Percentiles rank a stretch among this genome's conserved stretches.
These are phyloP conservation scores for Candida gorgasii DNA, from an alignment of 805 yeast species.

Conservation along the genomic window DNA sequence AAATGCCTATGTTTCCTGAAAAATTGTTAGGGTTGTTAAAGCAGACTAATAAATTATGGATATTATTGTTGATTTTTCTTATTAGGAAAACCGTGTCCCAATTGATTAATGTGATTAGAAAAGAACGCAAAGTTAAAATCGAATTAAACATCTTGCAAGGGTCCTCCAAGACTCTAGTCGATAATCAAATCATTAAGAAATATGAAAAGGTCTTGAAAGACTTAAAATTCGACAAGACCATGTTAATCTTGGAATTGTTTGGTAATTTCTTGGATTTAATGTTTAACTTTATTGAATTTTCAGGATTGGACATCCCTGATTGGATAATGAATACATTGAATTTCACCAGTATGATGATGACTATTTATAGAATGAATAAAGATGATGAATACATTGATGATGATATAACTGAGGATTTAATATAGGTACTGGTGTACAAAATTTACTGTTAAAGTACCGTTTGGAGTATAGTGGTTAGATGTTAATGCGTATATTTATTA, in stretches of 20 bases:
- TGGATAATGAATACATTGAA: slow-evolving; percentile 45
- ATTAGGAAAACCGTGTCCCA: slow-evolving; percentile 44
- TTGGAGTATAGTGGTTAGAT: not conserved
- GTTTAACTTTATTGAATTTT: slow-evolving; percentile 41
- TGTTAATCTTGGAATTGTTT: slow-evolving; percentile 40
- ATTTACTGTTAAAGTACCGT: too few species aligned
- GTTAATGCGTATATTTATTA: not conserved
- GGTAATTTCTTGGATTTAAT: slow-evolving; percentile 44
- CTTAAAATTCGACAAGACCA: slow-evolving; percentile 42
- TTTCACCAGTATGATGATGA: slow-evolving; percentile 45
- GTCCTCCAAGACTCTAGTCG: slow-evolving; percentile 20
- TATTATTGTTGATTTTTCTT: slow-evolving; percentile 39
- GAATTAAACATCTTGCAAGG: slow-evolving; percentile 34
- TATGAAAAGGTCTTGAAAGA: slow-evolving; percentile 43
- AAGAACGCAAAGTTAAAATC: slow-evolving; percentile 36
- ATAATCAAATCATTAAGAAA: slow-evolving; percentile 27
- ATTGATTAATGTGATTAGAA: slow-evolving; percentile 39
- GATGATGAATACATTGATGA: slow-evolving; percentile 48
- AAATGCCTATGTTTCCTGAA: slow-evolving; percentile 45
- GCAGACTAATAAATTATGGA: slow-evolving; percentile 47
- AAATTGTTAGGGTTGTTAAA: slow-evolving; percentile 30
- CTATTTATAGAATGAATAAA: slow-evolving; percentile 50
- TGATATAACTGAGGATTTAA: slow-evolving; percentile 42
- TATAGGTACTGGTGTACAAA: slow-evolving; percentile 20
- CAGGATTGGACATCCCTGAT: slow-evolving; percentile 36